Evolutionary conservation across 352 stramenopile species (phyloP), one percentile per base, ranked within the genome.

Genomic region (Phytopythium oedochilum): DNA sequence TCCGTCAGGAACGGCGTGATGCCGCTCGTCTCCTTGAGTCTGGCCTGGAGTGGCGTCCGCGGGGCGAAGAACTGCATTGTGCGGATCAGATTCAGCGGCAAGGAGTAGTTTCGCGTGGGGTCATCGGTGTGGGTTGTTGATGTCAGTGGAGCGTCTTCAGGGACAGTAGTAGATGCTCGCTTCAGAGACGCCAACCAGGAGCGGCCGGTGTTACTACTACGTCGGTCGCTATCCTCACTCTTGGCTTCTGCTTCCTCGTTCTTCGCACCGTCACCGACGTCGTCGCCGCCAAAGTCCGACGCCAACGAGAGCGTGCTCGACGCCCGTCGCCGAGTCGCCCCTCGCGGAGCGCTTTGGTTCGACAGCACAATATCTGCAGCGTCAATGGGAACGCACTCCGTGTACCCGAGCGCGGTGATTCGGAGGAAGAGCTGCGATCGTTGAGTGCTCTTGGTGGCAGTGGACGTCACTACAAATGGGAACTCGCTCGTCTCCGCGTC

Each of bases 1-100:
- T 92, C 79, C 5, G 71, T 83, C 20, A 92, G 59, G 25, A 89
- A 82, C 34, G 75, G 66, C 5, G 59, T 70, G 25, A 91, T 71
- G 17, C 81, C 83, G 34, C 78, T 90, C 7, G 78, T 89, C 22
- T 94, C 83, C 43, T 88, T 86, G 17, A 92, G 53, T 51, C 89
- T 92, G 1, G 81, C 75, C 32, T 88, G 70, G 5, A 94, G 66
- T 2, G 79, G 77, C 3, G 83, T 94, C 3, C 78, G 71, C 10
- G 83, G 83, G 3, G 83, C 73, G 47, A 89, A 89, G 60, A 91
- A 90, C 46, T 85, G 75, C 29, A 92, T 75, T 31, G 75, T 86
- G 12, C 81, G 77, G 38, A 92, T 88, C 56, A 93, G 65, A 22
- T 89, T 87, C 17, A 88, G 71, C 22, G 80, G 83, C 3, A 93